A percentile compares a stretch with the other conserved stretches of the same genome.
These are phyloP conservation scores for Mikania micrantha DNA, from an alignment of 129 eudicot species.

Conservation along the genomic window DNA sequence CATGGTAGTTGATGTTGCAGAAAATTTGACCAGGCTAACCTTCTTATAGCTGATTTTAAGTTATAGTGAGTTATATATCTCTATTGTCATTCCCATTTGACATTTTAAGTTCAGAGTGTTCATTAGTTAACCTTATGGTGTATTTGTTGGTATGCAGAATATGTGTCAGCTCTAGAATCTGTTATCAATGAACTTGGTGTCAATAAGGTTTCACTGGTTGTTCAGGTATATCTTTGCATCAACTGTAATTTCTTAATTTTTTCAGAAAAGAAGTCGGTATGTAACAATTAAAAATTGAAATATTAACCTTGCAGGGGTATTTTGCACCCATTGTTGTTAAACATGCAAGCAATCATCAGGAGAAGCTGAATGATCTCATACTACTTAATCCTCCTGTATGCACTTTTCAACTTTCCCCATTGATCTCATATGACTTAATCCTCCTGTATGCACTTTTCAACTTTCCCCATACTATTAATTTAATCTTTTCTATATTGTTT, in stretches of 20 bases:
- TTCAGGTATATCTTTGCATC: constrained; percentile 50
- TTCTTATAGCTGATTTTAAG: background rate
- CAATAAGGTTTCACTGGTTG: constrained; percentile 77
- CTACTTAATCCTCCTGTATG: too few species aligned
- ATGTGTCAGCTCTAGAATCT: constrained; percentile 73
- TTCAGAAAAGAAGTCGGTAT: constrained; percentile 2
- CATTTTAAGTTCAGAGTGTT: background rate
- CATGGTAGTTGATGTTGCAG: background rate
- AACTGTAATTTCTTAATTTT: constrained; percentile 6
- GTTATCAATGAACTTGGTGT: constrained; percentile 54
- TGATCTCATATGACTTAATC: too few species aligned
- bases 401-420: too few species aligned
- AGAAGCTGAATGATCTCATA: constrained; percentile 79
- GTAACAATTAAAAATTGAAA: background rate
- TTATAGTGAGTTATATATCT: background rate
- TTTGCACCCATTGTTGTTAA: constrained; percentile 91
- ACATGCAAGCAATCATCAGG: constrained; percentile 84
- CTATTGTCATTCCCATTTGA: background rate
- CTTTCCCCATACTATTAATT: background rate
- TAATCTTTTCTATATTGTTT: background rate
- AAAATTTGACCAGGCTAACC: background rate
- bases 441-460: constrained; percentile 55
- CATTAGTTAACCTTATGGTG: background rate
- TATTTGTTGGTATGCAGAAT: constrained; percentile 48
- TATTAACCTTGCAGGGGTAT: constrained; percentile 60